A percentile compares a stretch with the other conserved stretches of the same genome.
phyloP scores from a whole-genome alignment of 176 grass and related monocot genomes.

The Neostapfia colusana region DNA sequence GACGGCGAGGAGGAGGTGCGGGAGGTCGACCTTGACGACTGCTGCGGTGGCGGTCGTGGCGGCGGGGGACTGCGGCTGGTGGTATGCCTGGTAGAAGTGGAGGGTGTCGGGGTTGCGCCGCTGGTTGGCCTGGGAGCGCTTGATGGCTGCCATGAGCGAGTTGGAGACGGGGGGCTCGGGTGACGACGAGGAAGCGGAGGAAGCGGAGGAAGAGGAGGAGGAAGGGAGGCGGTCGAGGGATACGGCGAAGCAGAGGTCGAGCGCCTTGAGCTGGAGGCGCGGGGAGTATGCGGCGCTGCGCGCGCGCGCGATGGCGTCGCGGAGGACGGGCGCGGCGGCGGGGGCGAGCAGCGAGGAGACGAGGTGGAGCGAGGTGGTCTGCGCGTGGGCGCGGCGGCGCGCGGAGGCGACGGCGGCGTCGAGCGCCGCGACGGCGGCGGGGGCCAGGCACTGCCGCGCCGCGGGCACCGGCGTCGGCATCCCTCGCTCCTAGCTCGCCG shows the following conservation, averaged over 20 bases:
- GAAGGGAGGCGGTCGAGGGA: constrained; percentile 73
- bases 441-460: constrained; percentile 48
- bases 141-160: constrained; percentile 94
- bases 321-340: constrained; percentile 47
- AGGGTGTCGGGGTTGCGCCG: constrained; percentile 67
- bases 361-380: constrained; percentile 92
- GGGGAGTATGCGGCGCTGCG: constrained; percentile 71
- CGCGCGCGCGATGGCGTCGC: constrained; percentile 66
- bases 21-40: constrained; percentile 85
- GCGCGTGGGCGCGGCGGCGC: constrained; percentile 51
- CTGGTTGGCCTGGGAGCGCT: constrained; percentile 84
- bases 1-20: constrained; percentile 76
- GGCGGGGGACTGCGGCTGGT: neutral
- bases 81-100: constrained; percentile 67
- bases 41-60: constrained; percentile 36
- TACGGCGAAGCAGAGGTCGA: constrained; percentile 78
- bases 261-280: constrained; percentile 86
- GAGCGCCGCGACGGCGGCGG: constrained; percentile 33
- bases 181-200: neutral
- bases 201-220: neutral
- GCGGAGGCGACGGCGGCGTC: constrained; percentile 46
- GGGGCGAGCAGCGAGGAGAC: constrained; percentile 51
- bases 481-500: too few species aligned
- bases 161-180: constrained; percentile 71
- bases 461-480: constrained; percentile 81